These are phyloP conservation scores for Tricholoma sp. DNA, from an alignment of 768 basidiomycete species.

Conservation along the genomic window DNA sequence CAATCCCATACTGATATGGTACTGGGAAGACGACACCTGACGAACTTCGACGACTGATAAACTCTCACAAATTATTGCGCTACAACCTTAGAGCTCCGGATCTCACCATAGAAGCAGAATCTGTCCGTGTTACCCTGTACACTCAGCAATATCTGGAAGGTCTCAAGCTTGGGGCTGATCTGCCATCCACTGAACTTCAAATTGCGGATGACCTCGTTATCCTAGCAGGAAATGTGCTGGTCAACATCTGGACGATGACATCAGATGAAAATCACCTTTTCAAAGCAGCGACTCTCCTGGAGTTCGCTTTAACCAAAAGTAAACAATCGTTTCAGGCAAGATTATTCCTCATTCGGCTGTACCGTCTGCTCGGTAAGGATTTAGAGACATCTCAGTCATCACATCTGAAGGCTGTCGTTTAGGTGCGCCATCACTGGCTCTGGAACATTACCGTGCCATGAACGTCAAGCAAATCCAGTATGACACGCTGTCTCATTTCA, in stretches of 20 bases:
- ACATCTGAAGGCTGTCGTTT: background rate
- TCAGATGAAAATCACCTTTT: conserved; percentile 55
- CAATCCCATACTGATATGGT: background rate
- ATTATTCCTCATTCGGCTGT: conserved; percentile 73
- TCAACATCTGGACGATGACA: conserved; percentile 58
- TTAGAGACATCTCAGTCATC: background rate
- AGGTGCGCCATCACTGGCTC: conserved; percentile 70
- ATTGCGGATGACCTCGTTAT: conserved; percentile 83
- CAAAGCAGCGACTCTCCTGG: conserved; percentile 60
- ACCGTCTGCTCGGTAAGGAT: conserved; percentile 68
- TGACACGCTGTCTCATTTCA: conserved; percentile 83
- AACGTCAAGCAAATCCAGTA: conserved; percentile 83
- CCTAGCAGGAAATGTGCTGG: conserved; percentile 62
- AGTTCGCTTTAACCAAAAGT: conserved; percentile 68
- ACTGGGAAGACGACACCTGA: conserved; percentile 38
- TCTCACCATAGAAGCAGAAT: conserved; percentile 54
- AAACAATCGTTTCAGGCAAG: conserved; percentile 77
- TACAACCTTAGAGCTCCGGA: conserved; percentile 46
- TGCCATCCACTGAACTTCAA: conserved; percentile 77
- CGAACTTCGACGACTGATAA: conserved; percentile 67
- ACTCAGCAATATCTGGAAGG: conserved; percentile 60
- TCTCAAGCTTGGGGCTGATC: conserved; percentile 57
- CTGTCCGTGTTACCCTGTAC: conserved; percentile 44
- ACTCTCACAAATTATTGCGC: conserved; percentile 70
- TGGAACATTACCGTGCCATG: conserved; percentile 77